Evolutionary conservation across 176 grass and related monocot species (phyloP).

Genomic region (Zea luxurians): DNA sequence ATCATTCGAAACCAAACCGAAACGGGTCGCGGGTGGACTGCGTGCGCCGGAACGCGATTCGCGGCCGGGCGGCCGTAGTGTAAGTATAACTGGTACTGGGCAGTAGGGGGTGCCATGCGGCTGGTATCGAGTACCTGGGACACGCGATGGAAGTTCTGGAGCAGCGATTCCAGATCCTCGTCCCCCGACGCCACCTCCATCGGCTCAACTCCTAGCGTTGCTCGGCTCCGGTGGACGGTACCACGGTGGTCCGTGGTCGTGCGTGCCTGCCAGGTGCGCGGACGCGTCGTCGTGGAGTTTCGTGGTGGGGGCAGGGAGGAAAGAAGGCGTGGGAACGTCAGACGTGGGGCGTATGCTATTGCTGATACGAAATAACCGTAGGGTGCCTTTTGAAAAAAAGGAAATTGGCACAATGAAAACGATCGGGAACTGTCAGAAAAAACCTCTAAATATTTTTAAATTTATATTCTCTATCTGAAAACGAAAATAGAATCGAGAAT

Average conservation of each 20-base stretch:
- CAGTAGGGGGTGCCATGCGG: neutral
- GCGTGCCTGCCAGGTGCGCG: neutral
- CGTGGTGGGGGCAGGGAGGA: neutral
- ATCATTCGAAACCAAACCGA: neutral
- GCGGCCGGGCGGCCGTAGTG: neutral
- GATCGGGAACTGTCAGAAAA: too few species aligned
- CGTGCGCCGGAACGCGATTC: neutral
- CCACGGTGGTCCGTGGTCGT: neutral
- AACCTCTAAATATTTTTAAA: too few species aligned
- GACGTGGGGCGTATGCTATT: too few species aligned
- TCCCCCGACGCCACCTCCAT: constrained; percentile 37
- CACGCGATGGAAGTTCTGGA: constrained; percentile 64
- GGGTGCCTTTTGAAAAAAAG: too few species aligned
- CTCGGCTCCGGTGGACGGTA: neutral
- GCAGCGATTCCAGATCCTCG: constrained; percentile 55
- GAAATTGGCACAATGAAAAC: too few species aligned
- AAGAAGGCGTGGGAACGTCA: too few species aligned
- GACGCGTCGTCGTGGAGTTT: neutral
- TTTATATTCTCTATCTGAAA: too few species aligned
- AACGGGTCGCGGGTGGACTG: neutral
- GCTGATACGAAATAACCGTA: too few species aligned
- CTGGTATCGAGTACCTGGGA: constrained; percentile 46
- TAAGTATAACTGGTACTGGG: neutral
- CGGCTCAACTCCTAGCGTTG: neutral
- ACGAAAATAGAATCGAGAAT: too few species aligned